Evolutionary conservation across 495 filamentous ascomycete species (phyloP).

Genomic region (Hypoxylon intermedium): DNA sequence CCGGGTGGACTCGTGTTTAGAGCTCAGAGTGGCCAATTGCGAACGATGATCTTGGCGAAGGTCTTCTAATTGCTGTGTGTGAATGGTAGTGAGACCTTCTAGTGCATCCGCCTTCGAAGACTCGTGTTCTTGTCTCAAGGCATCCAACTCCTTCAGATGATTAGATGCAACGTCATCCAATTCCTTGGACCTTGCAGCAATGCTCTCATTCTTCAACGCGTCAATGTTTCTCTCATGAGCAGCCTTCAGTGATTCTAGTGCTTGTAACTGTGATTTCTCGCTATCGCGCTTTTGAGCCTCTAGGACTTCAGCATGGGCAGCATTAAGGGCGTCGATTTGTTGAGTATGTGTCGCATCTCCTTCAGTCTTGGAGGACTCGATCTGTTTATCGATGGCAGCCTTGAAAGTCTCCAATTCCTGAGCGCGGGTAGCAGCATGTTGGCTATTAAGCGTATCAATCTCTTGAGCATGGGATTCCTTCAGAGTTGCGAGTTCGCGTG

Average conservation of each 20-base stretch:
- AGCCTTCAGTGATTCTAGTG: conserved; percentile 39
- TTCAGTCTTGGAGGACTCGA: conserved; percentile 42
- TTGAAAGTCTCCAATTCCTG: conserved; percentile 41
- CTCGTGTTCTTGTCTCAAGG: conserved; percentile 31
- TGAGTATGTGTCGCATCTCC: conserved; percentile 36
- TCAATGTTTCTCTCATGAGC: conserved; percentile 39
- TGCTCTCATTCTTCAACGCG: conserved; percentile 35
- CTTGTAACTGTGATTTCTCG: conserved; percentile 39
- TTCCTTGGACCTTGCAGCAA: conserved; percentile 30
- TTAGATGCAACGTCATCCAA: conserved; percentile 26
- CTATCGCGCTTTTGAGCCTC: conserved; percentile 42
- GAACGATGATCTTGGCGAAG: conserved; percentile 23
- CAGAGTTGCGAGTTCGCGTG: conserved; percentile 32
- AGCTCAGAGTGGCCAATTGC: conserved; percentile 19
- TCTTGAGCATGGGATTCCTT: conserved; percentile 40
- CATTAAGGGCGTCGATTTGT: conserved; percentile 42
- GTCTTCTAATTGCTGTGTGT: conserved; percentile 29
- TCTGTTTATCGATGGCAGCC: conserved; percentile 40
- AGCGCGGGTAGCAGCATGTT: conserved; percentile 40
- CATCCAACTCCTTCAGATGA: conserved; percentile 36
- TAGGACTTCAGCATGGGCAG: conserved; percentile 38
- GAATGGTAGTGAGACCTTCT: conserved; percentile 10
- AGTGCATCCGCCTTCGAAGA: conserved; percentile 25
- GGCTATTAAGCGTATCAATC: conserved; percentile 37
- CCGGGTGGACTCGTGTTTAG: conserved; percentile 28